A percentile compares a stretch with the other conserved stretches of the same genome.
Conservation (phyloP, 2,329 filamentous ascomycete species). For the Colletotrichum graminicola region DNA sequence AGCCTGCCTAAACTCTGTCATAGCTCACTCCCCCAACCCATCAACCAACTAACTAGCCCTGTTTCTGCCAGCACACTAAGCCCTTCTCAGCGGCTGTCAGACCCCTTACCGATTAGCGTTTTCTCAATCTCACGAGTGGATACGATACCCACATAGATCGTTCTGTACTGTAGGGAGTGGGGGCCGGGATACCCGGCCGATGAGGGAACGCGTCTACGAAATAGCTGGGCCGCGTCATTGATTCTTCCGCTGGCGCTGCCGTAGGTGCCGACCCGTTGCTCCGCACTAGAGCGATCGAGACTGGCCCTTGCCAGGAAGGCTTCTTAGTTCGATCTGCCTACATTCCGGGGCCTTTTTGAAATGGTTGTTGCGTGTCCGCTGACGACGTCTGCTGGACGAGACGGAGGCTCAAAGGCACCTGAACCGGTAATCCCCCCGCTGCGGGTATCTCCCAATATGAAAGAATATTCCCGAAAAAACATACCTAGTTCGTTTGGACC, state of each 20-base stretch:
- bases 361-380: background rate
- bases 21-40: too few relatives aligned
- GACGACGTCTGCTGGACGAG: slow-evolving; percentile 19
- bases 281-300: slow-evolving; percentile 14
- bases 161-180: background rate
- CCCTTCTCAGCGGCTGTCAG: too few relatives aligned
- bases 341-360: slow-evolving; percentile 24
- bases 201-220: background rate
- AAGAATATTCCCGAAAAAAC: background rate
- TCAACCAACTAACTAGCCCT: too few relatives aligned
- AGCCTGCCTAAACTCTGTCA: too few relatives aligned
- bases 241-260: slow-evolving; percentile 22
- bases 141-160: background rate
- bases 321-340: slow-evolving; percentile 11
- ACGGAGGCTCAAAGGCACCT: background rate
- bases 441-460: background rate
- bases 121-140: too few relatives aligned
- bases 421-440: background rate
- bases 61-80: too few relatives aligned
- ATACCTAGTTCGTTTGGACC: background rate
- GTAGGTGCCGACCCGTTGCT: slow-evolving; percentile 16
- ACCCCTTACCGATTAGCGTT: too few relatives aligned
- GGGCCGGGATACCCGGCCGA: slow-evolving; percentile 7
- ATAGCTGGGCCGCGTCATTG: slow-evolving; percentile 38
- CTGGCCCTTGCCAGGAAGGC: slow-evolving; percentile 7